Percentiles rank a stretch among this genome's conserved stretches.
Conservation (phyloP, 1,284 basidiomycete species). For the Fomitopsis palustris region DNA sequence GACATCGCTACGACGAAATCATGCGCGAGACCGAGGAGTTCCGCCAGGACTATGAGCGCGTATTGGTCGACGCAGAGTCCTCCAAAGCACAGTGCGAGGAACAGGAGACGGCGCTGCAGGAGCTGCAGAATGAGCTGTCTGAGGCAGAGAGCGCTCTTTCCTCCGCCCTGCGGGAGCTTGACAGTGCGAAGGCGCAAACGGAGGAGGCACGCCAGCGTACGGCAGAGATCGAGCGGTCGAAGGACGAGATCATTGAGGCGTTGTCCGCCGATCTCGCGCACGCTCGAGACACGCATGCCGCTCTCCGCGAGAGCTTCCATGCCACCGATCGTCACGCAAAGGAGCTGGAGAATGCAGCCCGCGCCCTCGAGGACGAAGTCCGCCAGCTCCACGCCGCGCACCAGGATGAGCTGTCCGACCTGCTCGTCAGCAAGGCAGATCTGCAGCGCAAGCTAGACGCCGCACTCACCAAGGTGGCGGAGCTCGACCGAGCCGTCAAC, state of each 20-base stretch:
- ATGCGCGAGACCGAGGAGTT: not conserved
- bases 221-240: not conserved
- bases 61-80: not conserved
- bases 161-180: not conserved
- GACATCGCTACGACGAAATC: not conserved
- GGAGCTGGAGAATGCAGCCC: not conserved
- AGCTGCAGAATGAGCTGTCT: not conserved
- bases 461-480: not conserved
- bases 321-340: slow-evolving; percentile 5
- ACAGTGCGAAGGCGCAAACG: not conserved
- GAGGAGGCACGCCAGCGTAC: slow-evolving; percentile 1
- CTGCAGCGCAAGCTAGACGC: not conserved
- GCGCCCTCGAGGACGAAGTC: slow-evolving; percentile 1
- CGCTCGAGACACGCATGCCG: slow-evolving; percentile 4
- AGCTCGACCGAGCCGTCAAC: not conserved
- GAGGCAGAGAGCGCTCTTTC: not conserved
- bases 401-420: slow-evolving; percentile 1
- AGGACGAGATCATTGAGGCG: slow-evolving; percentile 2
- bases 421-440: not conserved
- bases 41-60: not conserved
- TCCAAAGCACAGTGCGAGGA: not conserved
- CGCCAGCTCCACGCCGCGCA: not conserved
- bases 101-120: not conserved
- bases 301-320: slow-evolving; percentile 5
- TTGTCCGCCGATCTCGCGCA: slow-evolving; percentile 2